Percentiles rank a stretch among this genome's conserved stretches.
phyloP scores from a whole-genome alignment of 2,329 filamentous ascomycete genomes.

The Colletotrichum lindemuthianum region DNA sequence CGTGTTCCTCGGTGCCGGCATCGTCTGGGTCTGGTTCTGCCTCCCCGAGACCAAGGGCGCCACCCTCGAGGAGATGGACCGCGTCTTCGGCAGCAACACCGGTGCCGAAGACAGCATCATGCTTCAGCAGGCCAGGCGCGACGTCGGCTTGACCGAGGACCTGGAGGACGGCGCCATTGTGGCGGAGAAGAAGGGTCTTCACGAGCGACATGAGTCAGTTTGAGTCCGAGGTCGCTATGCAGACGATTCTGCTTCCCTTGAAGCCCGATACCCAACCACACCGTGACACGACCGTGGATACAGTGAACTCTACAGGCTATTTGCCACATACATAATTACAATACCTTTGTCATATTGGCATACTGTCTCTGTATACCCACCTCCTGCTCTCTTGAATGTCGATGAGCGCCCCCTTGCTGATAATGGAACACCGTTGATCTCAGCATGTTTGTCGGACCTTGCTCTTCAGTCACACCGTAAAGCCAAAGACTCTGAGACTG shows the following conservation, averaged over 20 bases:
- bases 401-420: too few species aligned
- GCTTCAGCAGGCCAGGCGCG: slow-evolving; percentile 39
- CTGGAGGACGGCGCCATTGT: slow-evolving; percentile 30
- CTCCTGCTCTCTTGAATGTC: too few species aligned
- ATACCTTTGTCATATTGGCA: too few species aligned
- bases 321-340: too few species aligned
- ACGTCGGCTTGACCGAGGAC: slow-evolving; percentile 38
- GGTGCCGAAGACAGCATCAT: slow-evolving; percentile 42
- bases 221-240: not conserved
- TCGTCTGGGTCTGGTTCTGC: slow-evolving; percentile 60
- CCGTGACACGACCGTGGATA: too few species aligned
- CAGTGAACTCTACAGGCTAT: too few species aligned
- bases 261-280: slow-evolving; percentile 6
- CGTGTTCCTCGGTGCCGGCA: slow-evolving; percentile 56
- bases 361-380: too few species aligned
- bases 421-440: too few species aligned
- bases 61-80: slow-evolving; percentile 65
- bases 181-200: slow-evolving; percentile 36
- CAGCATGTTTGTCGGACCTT: too few species aligned
- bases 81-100: slow-evolving; percentile 56
- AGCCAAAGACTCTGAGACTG: too few species aligned
- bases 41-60: slow-evolving; percentile 66
- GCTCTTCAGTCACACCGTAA: too few species aligned
- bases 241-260: not conserved
- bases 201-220: slow-evolving; percentile 18